phyloP scores from a whole-genome alignment of 1,284 basidiomycete genomes.

The Xerocomus amazonicus region DNA sequence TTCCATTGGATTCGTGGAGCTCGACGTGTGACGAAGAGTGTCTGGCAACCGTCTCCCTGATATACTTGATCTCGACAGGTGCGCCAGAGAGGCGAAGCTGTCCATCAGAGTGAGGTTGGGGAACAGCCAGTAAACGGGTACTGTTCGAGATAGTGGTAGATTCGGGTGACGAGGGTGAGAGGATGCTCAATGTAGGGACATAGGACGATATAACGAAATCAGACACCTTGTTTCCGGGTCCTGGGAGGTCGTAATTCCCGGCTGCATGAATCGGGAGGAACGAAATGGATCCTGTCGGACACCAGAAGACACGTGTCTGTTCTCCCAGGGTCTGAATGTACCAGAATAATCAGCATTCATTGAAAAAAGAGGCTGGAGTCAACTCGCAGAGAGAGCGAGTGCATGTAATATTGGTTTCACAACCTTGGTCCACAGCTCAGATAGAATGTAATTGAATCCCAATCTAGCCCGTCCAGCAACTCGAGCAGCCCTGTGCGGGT shows the following conservation, averaged over 20 bases:
- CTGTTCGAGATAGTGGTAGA: not conserved
- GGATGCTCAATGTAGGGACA: not conserved
- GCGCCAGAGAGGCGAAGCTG: not conserved
- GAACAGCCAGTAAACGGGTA: not conserved
- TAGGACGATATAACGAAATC: conserved; percentile 5
- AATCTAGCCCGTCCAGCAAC: not conserved
- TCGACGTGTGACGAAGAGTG: not conserved
- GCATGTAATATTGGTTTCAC: not conserved
- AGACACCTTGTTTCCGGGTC: not conserved
- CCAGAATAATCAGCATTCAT: not conserved
- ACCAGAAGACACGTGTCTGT: not conserved
- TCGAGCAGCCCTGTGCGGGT: not conserved
- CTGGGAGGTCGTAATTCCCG: not conserved
- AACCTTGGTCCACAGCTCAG: not conserved
- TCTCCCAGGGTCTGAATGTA: not conserved
- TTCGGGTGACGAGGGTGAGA: not conserved
- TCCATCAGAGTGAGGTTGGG: not conserved
- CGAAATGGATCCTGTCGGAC: not conserved
- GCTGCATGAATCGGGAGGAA: conserved; percentile 2
- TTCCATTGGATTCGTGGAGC: not conserved
- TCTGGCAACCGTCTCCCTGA: not conserved
- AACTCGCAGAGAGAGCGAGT: not conserved
- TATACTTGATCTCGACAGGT: not conserved
- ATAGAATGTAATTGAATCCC: not conserved
- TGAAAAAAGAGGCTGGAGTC: not conserved